Conservation (phyloP, 352 stramenopile genomes). For the Albugo laibachii region DNA sequence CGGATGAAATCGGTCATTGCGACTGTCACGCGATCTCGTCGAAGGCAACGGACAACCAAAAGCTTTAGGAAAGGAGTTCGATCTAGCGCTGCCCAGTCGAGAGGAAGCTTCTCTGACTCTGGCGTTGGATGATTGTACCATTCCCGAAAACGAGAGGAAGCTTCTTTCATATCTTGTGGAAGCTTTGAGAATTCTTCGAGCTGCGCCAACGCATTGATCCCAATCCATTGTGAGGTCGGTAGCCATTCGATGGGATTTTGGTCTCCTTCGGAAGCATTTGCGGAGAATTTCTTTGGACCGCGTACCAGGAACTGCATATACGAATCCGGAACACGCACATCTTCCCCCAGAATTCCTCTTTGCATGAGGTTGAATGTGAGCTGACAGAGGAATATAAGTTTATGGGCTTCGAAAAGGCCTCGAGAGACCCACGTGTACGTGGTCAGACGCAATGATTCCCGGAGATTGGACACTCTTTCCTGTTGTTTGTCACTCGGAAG, state of each 20-base stretch:
- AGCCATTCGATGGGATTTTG: constrained; percentile 82
- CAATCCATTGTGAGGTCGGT: constrained; percentile 80
- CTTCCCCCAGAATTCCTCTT: constrained; percentile 84
- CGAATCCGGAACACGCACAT: constrained; percentile 85
- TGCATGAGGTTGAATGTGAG: constrained; percentile 97
- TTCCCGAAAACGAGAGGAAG: constrained; percentile 89
- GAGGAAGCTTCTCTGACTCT: constrained; percentile 91
- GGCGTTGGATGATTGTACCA: constrained; percentile 95
- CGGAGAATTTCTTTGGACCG: constrained; percentile 53
- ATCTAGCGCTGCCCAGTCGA: constrained; percentile 93
- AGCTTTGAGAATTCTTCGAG: constrained; percentile 96
- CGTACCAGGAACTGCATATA: constrained; percentile 94
- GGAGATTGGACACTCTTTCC: constrained; percentile 83
- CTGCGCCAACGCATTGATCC: constrained; percentile 77
- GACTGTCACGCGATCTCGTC: constrained; percentile 88
- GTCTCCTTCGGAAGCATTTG: constrained; percentile 22
- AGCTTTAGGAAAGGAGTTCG: constrained; percentile 92
- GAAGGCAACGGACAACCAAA: constrained; percentile 86
- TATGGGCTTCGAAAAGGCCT: constrained; percentile 91
- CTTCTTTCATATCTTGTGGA: constrained; percentile 89
- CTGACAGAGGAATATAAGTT: constrained; percentile 93
- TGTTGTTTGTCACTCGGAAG: constrained; percentile 67
- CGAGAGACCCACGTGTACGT: constrained; percentile 94
- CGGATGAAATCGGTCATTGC: constrained; percentile 91
- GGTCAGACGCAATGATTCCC: constrained; percentile 88